Evolutionary conservation across 2,329 filamentous ascomycete genomes (phyloP), one percentile per base, ranked within the genome.

Genomic region (Ophiobolus disseminans): DNA sequence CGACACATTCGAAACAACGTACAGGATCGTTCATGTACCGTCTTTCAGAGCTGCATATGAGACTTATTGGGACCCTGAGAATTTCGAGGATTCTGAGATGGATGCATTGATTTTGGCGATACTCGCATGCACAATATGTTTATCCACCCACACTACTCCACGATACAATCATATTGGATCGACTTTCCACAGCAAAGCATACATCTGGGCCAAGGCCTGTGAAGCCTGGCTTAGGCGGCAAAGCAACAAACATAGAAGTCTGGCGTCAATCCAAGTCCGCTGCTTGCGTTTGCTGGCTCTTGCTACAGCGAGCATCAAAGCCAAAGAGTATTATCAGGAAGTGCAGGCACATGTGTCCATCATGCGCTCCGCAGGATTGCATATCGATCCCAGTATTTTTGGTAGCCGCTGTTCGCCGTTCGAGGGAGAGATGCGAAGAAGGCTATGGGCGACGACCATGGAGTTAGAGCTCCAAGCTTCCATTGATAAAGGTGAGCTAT

Each of bases 381-480:
- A 83, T 55, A 67, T 76, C n/a, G 75, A 80, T 45, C 76, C 78
- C 0, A 34, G 38, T 10, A 75, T 50, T 55, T 74, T 42, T 62
- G 73, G 48, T 55, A 35, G 14, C 10, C 41, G 59, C 9, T 66
- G 56, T 34, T 57, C 59, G 9, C 58, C 69, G 78, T 26, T 43
- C 26, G 75, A 80, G 43, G 75, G 76, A 32, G 78, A 80, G 45
- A 76, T 81, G 73, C 74, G 82, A 30, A 73, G 80, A 28, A 75
- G 82, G 40, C 69, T 85, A 3, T 85, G 82, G 82, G 75, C 74
- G 2, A 82, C 81, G 0, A 78, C 82, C 5, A 61, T 81, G 4
- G 81, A 84, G 55, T 64, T 84, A 35, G 81, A 84, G 45, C 60
- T 82, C 2, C 80, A 83, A 57, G 74, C 78, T 2, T 77, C 79